Percentiles rank a stretch among this genome's conserved stretches.
Evolutionary conservation across 345 rosid genomes (phyloP).

Genomic region (Melaleuca quinquenervia): DNA sequence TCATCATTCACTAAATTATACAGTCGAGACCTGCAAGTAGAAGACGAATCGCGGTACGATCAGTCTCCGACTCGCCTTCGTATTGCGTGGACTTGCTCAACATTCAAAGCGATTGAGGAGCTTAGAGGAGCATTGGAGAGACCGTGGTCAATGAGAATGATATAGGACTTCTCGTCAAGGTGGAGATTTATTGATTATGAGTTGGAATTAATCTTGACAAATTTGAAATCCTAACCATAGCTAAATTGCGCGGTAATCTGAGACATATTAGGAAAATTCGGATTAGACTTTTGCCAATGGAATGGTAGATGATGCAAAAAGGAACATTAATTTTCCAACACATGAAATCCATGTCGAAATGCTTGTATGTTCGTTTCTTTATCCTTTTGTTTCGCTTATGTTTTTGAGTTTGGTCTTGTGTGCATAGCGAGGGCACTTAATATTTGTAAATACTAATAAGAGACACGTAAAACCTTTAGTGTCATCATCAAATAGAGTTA

Average conservation of each 20-base stretch:
- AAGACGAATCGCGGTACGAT: neutral
- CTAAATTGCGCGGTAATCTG: neutral
- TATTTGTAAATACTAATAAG: neutral
- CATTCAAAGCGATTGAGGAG: neutral
- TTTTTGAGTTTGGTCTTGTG: neutral
- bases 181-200: neutral
- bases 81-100: neutral
- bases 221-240: neutral
- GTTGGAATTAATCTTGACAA: neutral
- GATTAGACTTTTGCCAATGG: neutral
- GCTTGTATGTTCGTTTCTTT: neutral
- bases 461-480: neutral
- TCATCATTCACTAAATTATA: neutral
- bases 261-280: neutral
- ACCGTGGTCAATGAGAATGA: neutral
- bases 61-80: neutral
- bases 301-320: neutral
- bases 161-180: neutral
- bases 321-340: neutral
- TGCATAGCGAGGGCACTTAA: neutral
- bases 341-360: neutral
- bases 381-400: neutral
- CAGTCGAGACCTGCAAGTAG: neutral
- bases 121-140: accelerated
- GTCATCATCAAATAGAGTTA: neutral